A percentile compares a stretch with the other conserved stretches of the same genome.
These are phyloP conservation scores for Plasmodium gaboni DNA, from an alignment of 169 alveolate species.

Conservation along the genomic window DNA sequence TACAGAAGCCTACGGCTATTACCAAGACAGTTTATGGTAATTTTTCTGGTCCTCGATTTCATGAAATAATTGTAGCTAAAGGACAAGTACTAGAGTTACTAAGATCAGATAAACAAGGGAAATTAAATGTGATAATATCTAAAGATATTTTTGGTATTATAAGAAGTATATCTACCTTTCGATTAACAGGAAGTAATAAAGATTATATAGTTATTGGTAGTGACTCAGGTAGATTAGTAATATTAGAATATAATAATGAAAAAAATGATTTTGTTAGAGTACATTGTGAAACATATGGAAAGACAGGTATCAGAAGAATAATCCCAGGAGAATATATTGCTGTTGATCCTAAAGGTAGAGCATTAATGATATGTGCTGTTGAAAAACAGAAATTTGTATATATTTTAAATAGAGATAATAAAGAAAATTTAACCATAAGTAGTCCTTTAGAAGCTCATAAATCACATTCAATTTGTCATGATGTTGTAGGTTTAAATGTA, in stretches of 20 bases:
- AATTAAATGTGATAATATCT: conserved; percentile 90
- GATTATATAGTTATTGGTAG: conserved; percentile 96
- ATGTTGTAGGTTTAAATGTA: conserved; percentile 95
- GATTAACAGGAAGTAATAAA: conserved; percentile 93
- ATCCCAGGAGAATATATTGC: conserved; percentile 99
- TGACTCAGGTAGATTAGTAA: conserved; percentile 97
- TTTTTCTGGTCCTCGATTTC: conserved; percentile 97
- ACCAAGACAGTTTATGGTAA: conserved; percentile 97
- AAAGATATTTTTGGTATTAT: conserved; percentile 96
- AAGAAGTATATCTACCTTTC: conserved; percentile 93
- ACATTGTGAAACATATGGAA: conserved; percentile 98
- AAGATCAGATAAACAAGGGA: conserved; percentile 95
- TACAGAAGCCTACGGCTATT: conserved; percentile 97
- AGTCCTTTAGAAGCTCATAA: conserved; percentile 98
- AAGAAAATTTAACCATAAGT: conserved; percentile 94
- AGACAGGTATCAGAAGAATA: conserved; percentile 95
- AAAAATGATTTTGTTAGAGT: conserved; percentile 92
- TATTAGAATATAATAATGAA: conserved; percentile 92
- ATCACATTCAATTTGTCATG: conserved; percentile 94
- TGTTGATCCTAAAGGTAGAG: conserved; percentile 99
- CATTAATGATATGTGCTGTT: conserved; percentile 98
- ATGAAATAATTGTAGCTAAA: conserved; percentile 97
- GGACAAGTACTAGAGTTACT: conserved; percentile 96
- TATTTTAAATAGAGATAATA: conserved; percentile 95
- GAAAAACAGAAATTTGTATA: conserved; percentile 99